Base-by-base conservation (phyloP, 805 yeast species). In the Wickerhamomyces bisporus region DNA sequence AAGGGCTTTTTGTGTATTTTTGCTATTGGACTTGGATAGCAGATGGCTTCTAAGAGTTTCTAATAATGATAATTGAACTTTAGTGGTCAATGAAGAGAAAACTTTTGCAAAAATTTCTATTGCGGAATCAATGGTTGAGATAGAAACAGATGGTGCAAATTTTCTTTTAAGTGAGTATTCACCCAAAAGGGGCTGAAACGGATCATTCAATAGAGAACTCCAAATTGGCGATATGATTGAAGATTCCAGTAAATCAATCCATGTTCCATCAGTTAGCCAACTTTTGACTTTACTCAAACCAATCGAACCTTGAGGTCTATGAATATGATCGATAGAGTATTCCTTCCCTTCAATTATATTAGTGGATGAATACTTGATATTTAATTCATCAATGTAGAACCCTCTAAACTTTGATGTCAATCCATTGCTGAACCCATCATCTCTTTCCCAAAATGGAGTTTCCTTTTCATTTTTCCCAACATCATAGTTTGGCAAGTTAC, bases 41-140 rank as follows among this genome's bases (percentile, higher is more conserved):
- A 81, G 43, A 14, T 71, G 66, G 4, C 81, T 66, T 46, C 88
- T 72, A 44, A 93, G 60, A 38, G 80, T 85, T 51, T 91, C 97
- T 16, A 93, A 60, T n/a, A 93, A 68, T 1, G 97, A 87, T 41
- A 82, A 80, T 52, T 91, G 97, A 37, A 93, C 83, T 44, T 86
- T 85, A 5, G 76, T 61, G 7, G 89, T 77, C 47, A 91, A 71
- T 41, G 70, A 66, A 0, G 94, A 86, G 46, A 91, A 82, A 1
- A 83, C 68, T 8, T 72, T 53, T 5, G 85, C 77, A 53, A 88
- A 86, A 2, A 89, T 67, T 42, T 82, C 87, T 52, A 91, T 78
- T 0, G 96, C 81, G 2, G 73, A 55, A 60, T 91, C 96, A n/a
- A 87, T 72, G 3, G 85, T 61, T 35, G 77, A 64, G 0, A 77